phyloP scores from a whole-genome alignment of 2,329 filamentous ascomycete species.

The Pseudocercospora fijiensis region DNA sequence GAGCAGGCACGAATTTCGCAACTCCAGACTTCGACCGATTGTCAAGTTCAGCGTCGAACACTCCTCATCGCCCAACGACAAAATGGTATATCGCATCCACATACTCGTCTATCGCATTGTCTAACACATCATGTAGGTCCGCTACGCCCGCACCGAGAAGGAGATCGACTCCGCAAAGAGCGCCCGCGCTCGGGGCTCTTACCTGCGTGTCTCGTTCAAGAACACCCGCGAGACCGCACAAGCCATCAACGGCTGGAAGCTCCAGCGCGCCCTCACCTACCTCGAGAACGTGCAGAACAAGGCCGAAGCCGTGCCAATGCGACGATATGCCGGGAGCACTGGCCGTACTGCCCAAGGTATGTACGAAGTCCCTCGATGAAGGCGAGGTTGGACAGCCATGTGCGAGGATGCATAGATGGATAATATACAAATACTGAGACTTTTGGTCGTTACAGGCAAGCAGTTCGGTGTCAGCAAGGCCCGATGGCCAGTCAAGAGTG shows the following conservation, averaged over 20 bases:
- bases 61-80: slow-evolving; percentile 31
- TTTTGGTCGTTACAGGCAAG: slow-evolving; percentile 68
- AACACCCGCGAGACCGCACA: slow-evolving; percentile 99
- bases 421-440: slow-evolving; percentile 32
- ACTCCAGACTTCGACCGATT: background rate
- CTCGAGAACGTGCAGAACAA: slow-evolving; percentile 97
- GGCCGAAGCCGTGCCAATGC: slow-evolving; percentile 97
- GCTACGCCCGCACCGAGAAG: slow-evolving; percentile 92
- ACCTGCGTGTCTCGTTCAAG: slow-evolving; percentile 99
- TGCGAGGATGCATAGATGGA: slow-evolving; percentile 41
- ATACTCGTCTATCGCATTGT: background rate
- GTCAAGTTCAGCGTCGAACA: slow-evolving; percentile 9
- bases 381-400: slow-evolving; percentile 34
- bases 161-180: slow-evolving; percentile 71
- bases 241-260: slow-evolving; percentile 99
- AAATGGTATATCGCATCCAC: slow-evolving; percentile 33
- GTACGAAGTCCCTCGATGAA: slow-evolving; percentile 46
- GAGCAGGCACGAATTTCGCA: background rate
- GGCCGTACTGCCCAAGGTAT: slow-evolving; percentile 97
- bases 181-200: slow-evolving; percentile 96
- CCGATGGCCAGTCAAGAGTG: slow-evolving; percentile 99
- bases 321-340: slow-evolving; percentile 93
- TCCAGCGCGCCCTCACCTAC: slow-evolving; percentile 91
- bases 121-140: slow-evolving; percentile 51
- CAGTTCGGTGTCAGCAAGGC: slow-evolving; percentile 97